Percentiles rank a stretch among this genome's conserved stretches.
Conservation (phyloP, 2,329 filamentous ascomycete genomes). For the Colletotrichum destructivum region DNA sequence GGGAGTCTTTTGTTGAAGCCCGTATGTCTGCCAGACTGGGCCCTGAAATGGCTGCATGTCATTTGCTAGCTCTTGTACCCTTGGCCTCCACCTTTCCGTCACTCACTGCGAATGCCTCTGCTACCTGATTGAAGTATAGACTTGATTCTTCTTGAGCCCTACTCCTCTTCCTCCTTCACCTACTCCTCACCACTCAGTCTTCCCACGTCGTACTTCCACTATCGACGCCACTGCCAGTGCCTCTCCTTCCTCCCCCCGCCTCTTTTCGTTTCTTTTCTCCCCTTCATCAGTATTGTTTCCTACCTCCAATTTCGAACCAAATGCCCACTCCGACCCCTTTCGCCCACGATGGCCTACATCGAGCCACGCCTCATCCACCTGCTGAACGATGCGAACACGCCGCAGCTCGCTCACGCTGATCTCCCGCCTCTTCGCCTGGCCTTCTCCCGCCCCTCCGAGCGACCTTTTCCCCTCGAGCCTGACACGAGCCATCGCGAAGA, state of each 20-base stretch:
- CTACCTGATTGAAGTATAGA: conserved; percentile 14
- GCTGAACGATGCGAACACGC: conserved; percentile 70
- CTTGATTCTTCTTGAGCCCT: conserved; percentile 41
- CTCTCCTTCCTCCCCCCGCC: conserved; percentile 40
- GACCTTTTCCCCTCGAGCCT: conserved; percentile 67
- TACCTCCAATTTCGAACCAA: conserved; percentile 46
- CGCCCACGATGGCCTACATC: conserved; percentile 73
- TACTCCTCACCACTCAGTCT: conserved; percentile 39
- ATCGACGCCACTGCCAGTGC: conserved; percentile 34
- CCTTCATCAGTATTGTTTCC: conserved; percentile 35
- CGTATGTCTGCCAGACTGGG: conserved; percentile 14
- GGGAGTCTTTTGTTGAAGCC: conserved; percentile 1
- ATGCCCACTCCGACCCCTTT: conserved; percentile 52
- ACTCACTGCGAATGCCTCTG: conserved; percentile 12
- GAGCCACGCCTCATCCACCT: conserved; percentile 78
- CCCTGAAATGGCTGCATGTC: conserved; percentile 24
- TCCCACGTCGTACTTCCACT: conserved; percentile 32
- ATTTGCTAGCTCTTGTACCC: conserved; percentile 9
- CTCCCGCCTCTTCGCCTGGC: conserved; percentile 66
- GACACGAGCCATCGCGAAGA: conserved; percentile 61
- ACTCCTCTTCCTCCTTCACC: conserved; percentile 32
- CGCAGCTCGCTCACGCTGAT: conserved; percentile 64
- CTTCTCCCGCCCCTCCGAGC: conserved; percentile 60
- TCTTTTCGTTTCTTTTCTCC: background rate
- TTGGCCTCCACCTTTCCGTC: conserved; percentile 19